Percentiles rank a stretch among this genome's conserved stretches.
phyloP scores from a whole-genome alignment of 768 basidiomycete species.

The Fomitopsis serialis region DNA sequence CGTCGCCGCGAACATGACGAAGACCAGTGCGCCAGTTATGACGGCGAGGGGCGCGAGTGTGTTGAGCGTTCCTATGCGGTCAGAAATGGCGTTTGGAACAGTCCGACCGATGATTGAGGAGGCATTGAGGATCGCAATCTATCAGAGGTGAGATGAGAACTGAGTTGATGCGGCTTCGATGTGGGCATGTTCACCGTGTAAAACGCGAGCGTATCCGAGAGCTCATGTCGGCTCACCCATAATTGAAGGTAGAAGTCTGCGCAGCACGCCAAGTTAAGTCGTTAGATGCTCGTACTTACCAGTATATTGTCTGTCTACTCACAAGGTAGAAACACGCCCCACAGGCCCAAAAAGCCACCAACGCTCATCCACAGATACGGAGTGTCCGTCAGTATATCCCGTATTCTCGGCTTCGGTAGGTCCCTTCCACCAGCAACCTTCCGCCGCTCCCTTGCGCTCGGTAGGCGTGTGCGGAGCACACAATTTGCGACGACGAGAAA shows the following conservation, averaged over 20 bases:
- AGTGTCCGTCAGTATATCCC: too few species aligned
- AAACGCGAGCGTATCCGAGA: not conserved
- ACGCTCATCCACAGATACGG: too few species aligned
- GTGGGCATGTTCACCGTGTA: not conserved
- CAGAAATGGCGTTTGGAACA: conserved; percentile 48
- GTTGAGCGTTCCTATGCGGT: conserved; percentile 44
- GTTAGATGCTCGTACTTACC: not conserved
- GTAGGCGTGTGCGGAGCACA: conserved; percentile 9
- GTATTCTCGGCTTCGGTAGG: too few species aligned
- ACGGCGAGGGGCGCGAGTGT: conserved; percentile 26
- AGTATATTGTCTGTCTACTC: not conserved
- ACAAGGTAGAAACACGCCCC: conserved; percentile 16
- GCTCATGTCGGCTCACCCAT: conserved; percentile 1
- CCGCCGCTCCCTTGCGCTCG: not conserved
- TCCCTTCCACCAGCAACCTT: too few species aligned
- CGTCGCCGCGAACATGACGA: conserved; percentile 29
- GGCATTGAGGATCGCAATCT: conserved; percentile 51
- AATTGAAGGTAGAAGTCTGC: conserved; percentile 10
- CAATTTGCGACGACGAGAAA: conserved; percentile 11
- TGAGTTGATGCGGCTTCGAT: not conserved
- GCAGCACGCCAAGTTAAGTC: not conserved
- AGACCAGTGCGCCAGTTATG: conserved; percentile 31
- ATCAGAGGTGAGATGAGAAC: not conserved
- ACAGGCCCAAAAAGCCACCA: conserved; percentile 5
- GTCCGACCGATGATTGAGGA: conserved; percentile 49